Evolutionary conservation across 164 flowering plant genomes (phyloP), one percentile per base, ranked within the genome.

Genomic region (Vitis rotundifolia): DNA sequence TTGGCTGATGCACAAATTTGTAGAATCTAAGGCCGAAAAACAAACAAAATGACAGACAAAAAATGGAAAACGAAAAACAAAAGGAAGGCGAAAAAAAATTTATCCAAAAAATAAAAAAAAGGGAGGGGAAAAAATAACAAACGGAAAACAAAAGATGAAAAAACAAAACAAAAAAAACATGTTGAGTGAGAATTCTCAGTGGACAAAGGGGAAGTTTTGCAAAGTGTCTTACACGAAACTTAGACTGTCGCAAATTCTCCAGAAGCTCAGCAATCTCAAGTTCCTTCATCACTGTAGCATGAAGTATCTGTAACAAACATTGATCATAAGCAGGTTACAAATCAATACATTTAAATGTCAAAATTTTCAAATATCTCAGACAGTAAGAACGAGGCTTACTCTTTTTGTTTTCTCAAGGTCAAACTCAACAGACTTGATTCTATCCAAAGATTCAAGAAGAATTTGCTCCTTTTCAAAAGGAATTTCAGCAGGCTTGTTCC

Each of bases 381-480:
- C 18, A 37, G 53, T 15, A 14, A 29, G 60, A 11, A 59, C 2
- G 66, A 19, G 16, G 47, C 81, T 79, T 77, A 91, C 96, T 62
- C 83, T 87, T 78, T 92, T 94, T 66, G 98, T 94, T 77, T 87
- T 89, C 67, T 91, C 97, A 62, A 94, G 93, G 80, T 94, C 98
- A 64, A 65, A 71, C 77, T 94, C 98, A 28, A 94, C 82, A 47
- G 84, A 84, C 74, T 89, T 92, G 66, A 94, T 94, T 73, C 98
- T 87, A 56, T 89, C 85, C 82, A 94, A 69, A 19, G 98, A 94
- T 47, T 87, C 91, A 70, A 76, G 63, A 19, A 94, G 87, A 79
- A 91, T 79, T 71, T 79, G 76, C 59, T 94, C 98, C 83, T 94
- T 92, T 53, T 91, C 94, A 22, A 64, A 5, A 59, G 98, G 97